Conservation (phyloP, 257 asterid genomes). For the Nemophila menziesii region DNA sequence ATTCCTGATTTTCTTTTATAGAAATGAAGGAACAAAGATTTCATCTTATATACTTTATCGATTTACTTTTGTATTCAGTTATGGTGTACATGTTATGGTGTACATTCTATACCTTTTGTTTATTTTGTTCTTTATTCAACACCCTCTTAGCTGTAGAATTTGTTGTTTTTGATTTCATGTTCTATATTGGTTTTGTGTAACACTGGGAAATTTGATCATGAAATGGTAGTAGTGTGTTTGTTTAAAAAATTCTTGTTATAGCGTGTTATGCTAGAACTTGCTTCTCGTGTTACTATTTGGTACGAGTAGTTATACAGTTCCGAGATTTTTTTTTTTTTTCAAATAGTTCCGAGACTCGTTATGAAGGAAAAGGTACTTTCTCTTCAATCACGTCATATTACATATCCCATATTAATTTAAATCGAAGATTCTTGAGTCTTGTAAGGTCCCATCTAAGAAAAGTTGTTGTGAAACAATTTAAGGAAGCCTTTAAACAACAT, state of each 20-base stretch:
- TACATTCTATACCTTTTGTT: conserved; percentile 1
- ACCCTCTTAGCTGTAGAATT: not conserved
- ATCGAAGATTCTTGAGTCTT: too few species aligned
- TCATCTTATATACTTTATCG: conserved; percentile 1
- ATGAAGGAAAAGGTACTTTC: too few species aligned
- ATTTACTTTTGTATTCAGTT: conserved; percentile 7
- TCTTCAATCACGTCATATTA: too few species aligned
- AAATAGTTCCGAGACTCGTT: too few species aligned
- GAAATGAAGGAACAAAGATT: conserved; percentile 15
- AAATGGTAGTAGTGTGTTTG: conserved; percentile 3
- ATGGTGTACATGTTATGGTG: conserved; percentile 13
- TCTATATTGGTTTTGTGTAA: conserved; percentile 2
- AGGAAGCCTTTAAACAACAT: too few species aligned
- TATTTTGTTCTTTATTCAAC: not conserved
- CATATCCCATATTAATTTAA: too few species aligned
- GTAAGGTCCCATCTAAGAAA: too few species aligned
- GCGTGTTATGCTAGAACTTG: not conserved
- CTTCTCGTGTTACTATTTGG: too few species aligned
- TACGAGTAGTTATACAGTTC: too few species aligned
- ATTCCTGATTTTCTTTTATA: conserved; percentile 85
- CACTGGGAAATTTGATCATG: conserved; percentile 1
- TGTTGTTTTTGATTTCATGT: not conserved
- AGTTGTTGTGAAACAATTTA: too few species aligned
- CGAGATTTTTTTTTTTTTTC: too few species aligned
- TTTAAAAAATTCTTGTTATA: conserved; percentile 6